These are phyloP conservation scores for Singerocomus inundabilis DNA, from an alignment of 1,284 basidiomycete species.

Conservation along the genomic window DNA sequence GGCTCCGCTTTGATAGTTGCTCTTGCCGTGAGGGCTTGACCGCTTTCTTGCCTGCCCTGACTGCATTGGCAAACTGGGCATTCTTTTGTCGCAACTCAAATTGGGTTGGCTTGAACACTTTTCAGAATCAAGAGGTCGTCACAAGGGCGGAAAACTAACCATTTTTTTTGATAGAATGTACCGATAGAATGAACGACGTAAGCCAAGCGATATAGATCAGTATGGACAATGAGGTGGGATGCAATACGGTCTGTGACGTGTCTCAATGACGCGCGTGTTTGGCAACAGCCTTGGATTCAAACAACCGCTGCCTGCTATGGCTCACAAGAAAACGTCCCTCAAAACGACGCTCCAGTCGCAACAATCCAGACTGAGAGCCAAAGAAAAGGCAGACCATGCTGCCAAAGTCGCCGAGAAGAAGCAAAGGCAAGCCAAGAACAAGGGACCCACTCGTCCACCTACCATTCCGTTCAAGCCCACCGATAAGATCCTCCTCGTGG, in stretches of 20 bases:
- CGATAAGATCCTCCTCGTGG: conserved; percentile 84
- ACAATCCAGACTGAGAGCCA: conserved; percentile 63
- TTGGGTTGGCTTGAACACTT: conserved; percentile 52
- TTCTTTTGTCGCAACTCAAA: conserved; percentile 80
- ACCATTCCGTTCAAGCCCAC: conserved; percentile 73
- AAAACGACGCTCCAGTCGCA: conserved; percentile 67
- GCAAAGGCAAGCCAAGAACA: conserved; percentile 33
- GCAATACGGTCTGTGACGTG: conserved; percentile 21
- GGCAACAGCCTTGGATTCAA: conserved; percentile 37
- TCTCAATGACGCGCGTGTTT: conserved; percentile 27
- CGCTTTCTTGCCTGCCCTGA: conserved; percentile 69
- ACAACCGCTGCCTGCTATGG: conserved; percentile 36
- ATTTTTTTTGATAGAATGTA: conserved; percentile 7
- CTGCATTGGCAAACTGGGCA: conserved; percentile 70
- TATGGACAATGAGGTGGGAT: neutral
- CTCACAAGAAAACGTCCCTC: conserved; percentile 48
- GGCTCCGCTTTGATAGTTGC: conserved; percentile 64
- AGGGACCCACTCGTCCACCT: conserved; percentile 34
- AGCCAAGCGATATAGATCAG: neutral
- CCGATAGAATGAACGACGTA: conserved; percentile 17
- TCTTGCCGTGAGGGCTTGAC: conserved; percentile 71
- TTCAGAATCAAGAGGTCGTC: neutral
- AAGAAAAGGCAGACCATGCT: conserved; percentile 47
- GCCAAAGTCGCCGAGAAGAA: conserved; percentile 51
- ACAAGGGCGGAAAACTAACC: conserved; percentile 16